These are phyloP conservation scores for Aspergillus neotritici DNA, from an alignment of 2,329 filamentous ascomycete genomes.

Conservation along the genomic window DNA sequence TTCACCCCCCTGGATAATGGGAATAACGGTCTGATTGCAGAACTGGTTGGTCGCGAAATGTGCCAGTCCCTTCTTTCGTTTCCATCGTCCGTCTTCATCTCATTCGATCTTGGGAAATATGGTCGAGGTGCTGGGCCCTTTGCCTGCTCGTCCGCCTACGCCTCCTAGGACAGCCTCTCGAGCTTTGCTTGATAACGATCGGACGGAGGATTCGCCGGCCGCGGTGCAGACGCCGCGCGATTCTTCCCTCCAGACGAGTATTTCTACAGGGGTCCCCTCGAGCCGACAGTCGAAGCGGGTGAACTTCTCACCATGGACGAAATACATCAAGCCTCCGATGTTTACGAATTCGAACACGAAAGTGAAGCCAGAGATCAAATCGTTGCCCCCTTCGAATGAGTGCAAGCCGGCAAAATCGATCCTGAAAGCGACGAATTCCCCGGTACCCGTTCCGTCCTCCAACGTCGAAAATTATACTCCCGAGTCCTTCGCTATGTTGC, in stretches of 20 bases:
- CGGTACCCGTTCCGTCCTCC: constrained; percentile 37
- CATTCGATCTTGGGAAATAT: constrained; percentile 28
- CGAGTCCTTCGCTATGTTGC: constrained; percentile 66
- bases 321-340: constrained; percentile 47
- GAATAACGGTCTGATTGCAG: constrained; percentile 15
- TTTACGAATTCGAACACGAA: constrained; percentile 25
- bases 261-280: constrained; percentile 30
- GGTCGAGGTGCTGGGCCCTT: constrained; percentile 42
- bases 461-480: constrained; percentile 44
- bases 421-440: constrained; percentile 60
- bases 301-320: constrained; percentile 55
- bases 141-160: constrained; percentile 51
- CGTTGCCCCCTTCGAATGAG: constrained; percentile 46
- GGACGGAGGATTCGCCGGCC: constrained; percentile 31
- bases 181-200: constrained; percentile 30
- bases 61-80: constrained; percentile 16
- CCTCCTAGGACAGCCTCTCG: constrained; percentile 45
- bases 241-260: constrained; percentile 39
- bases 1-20: constrained; percentile 11
- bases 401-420: constrained; percentile 65
- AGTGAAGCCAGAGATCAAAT: constrained; percentile 41
- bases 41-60: constrained; percentile 23
- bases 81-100: constrained; percentile 13
- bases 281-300: constrained; percentile 52
- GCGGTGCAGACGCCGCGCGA: constrained; percentile 36